Conservation (phyloP, 129 eudicot species). For the Rutidosis leptorrhynchoides region DNA sequence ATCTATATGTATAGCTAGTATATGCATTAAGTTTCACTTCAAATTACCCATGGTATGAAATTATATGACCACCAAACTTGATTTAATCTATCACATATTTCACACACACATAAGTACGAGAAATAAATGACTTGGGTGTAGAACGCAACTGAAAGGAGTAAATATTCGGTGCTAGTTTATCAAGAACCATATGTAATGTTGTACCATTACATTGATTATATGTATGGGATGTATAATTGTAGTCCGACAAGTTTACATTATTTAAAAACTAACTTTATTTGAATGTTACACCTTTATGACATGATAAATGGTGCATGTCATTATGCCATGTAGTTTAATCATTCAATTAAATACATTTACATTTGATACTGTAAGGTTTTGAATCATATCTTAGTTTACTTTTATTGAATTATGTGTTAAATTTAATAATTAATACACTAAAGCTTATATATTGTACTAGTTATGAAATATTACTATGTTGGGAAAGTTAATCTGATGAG, state of each 20-base stretch:
- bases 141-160: constrained; percentile 24
- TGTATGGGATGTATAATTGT: constrained; percentile 35
- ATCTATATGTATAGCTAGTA: not conserved
- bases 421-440: constrained; percentile 1
- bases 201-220: constrained; percentile 40
- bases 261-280: constrained; percentile 19
- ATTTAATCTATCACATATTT: constrained; percentile 12
- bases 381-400: constrained; percentile 11
- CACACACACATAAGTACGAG: constrained; percentile 30
- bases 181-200: constrained; percentile 26
- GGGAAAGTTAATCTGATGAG: too few relatives aligned
- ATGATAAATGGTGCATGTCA: constrained; percentile 31
- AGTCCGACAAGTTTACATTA: constrained; percentile 30
- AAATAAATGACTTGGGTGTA: constrained; percentile 34
- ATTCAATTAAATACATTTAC: not conserved
- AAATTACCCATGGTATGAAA: not conserved
- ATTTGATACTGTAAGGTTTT: constrained; percentile 16
- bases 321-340: constrained; percentile 23
- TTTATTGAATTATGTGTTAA: constrained; percentile 6
- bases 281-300: constrained; percentile 25
- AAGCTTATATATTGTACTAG: not conserved
- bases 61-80: constrained; percentile 17
- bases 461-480: not conserved
- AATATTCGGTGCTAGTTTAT: constrained; percentile 34
- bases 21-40: constrained; percentile 10